Evolutionary conservation across 139 green algal genomes (phyloP).

Genomic region (Nannochloris sp.): DNA sequence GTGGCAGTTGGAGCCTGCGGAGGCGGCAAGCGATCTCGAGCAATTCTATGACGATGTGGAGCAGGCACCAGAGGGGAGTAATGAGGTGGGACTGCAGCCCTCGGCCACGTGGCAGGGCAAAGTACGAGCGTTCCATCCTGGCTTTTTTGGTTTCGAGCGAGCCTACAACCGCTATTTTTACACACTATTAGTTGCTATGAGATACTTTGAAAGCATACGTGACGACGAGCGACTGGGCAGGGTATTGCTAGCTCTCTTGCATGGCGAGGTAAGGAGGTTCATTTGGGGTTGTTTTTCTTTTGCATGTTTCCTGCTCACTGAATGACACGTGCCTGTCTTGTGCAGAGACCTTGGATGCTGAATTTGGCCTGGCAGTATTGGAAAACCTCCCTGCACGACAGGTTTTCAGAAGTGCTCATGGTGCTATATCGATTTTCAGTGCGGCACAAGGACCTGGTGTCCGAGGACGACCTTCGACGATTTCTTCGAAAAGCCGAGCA

Average conservation of each 20-base stretch:
- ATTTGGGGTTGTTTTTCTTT: background rate
- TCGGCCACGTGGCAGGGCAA: too few relatives aligned
- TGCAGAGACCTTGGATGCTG: background rate
- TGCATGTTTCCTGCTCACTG: background rate
- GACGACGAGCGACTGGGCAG: background rate
- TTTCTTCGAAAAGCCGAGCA: background rate
- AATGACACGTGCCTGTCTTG: background rate
- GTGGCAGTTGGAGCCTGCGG: too few relatives aligned
- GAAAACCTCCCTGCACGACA: background rate
- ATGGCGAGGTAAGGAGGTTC: background rate
- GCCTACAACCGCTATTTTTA: background rate
- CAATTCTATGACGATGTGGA: too few relatives aligned
- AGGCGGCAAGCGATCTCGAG: too few relatives aligned
- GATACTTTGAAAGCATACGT: slow-evolving; percentile 3
- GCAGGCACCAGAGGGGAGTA: too few relatives aligned
- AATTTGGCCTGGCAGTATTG: background rate
- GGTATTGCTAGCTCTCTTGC: background rate
- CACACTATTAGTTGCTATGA: background rate
- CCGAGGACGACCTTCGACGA: background rate
- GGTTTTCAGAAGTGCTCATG: background rate
- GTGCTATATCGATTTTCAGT: background rate
- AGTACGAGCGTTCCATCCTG: background rate
- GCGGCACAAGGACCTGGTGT: background rate
- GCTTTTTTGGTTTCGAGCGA: background rate
- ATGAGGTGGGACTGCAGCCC: too few relatives aligned